Evolutionary conservation across 768 basidiomycete genomes (phyloP).

Genomic region (Clavaria fumosa): DNA sequence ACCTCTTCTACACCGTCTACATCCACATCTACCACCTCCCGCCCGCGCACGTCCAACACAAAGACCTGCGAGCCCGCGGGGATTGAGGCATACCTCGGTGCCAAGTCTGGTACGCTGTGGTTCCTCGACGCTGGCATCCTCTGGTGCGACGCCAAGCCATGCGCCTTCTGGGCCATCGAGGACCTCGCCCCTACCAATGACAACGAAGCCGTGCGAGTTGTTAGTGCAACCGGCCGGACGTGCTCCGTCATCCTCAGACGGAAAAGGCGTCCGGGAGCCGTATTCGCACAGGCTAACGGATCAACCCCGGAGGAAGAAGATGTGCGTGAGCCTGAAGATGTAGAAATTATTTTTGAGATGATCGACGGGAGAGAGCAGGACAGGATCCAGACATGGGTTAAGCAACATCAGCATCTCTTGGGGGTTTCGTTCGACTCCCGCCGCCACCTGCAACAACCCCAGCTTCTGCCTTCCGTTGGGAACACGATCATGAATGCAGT

Average conservation of each 20-base stretch:
- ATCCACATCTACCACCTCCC: conserved; percentile 20
- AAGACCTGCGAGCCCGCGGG: conserved; percentile 34
- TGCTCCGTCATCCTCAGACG: conserved; percentile 44
- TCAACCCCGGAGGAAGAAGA: conserved; percentile 22
- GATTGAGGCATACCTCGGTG: conserved; percentile 54
- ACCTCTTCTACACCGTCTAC: conserved; percentile 3
- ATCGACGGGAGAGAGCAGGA: conserved; percentile 57
- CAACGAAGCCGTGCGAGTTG: conserved; percentile 33
- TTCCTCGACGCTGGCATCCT: conserved; percentile 54
- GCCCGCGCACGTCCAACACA: conserved; percentile 30
- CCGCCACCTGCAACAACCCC: neutral
- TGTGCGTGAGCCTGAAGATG: too few relatives aligned
- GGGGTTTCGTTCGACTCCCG: conserved; percentile 18
- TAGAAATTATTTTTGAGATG: conserved; percentile 57
- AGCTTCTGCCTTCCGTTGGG: too few relatives aligned
- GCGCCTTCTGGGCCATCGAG: conserved; percentile 57
- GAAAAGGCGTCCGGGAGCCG: too few relatives aligned
- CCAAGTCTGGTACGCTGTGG: conserved; percentile 58
- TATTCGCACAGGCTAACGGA: too few relatives aligned
- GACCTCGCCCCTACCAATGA: conserved; percentile 40
- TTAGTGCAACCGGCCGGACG: conserved; percentile 51
- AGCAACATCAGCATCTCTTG: conserved; percentile 38
- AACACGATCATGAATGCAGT: conserved; percentile 16
- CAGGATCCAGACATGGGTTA: conserved; percentile 51
- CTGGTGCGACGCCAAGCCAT: conserved; percentile 63